These are phyloP conservation scores for Aspergillus ruber DNA, from an alignment of 2,329 filamentous ascomycete species.

Conservation along the genomic window DNA sequence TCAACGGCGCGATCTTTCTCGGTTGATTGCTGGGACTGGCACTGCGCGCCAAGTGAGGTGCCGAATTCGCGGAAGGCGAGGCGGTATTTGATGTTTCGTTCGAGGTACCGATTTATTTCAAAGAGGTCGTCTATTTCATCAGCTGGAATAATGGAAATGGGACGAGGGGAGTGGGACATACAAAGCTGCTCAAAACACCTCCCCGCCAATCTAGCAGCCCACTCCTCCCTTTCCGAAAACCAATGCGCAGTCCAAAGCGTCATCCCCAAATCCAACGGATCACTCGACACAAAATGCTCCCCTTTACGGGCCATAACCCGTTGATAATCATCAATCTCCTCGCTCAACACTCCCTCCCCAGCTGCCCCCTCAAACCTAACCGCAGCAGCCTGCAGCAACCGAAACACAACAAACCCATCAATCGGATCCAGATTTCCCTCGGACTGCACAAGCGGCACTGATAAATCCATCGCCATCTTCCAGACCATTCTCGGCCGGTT, in stretches of 20 bases:
- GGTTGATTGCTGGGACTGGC: constrained; percentile 27
- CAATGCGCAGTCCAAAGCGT: constrained; percentile 53
- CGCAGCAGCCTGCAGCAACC: constrained; percentile 42
- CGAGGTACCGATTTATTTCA: constrained; percentile 29
- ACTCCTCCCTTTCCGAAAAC: constrained; percentile 41
- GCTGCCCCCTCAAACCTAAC: constrained; percentile 18
- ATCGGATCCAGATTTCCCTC: constrained; percentile 54
- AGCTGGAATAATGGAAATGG: neutral
- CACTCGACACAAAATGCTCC: constrained; percentile 40
- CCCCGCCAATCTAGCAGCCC: constrained; percentile 38
- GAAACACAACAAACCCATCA: constrained; percentile 48
- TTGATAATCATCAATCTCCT: constrained; percentile 50
- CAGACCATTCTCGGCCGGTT: constrained; percentile 45
- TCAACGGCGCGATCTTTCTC: constrained; percentile 29
- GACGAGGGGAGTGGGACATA: constrained; percentile 7
- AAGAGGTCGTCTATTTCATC: constrained; percentile 28
- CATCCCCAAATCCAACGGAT: constrained; percentile 55
- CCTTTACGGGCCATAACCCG: constrained; percentile 43
- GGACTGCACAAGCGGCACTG: constrained; percentile 40
- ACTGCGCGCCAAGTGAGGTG: constrained; percentile 44
- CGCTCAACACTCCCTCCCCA: constrained; percentile 24
- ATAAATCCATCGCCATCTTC: constrained; percentile 50
- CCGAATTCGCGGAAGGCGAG: constrained; percentile 53
- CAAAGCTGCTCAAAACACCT: constrained; percentile 33
- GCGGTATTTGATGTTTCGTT: constrained; percentile 28